Evolutionary conservation across 2,329 filamentous ascomycete species (phyloP), one percentile per base, ranked within the genome.

Genomic region (Aspergillus thermomutatus): DNA sequence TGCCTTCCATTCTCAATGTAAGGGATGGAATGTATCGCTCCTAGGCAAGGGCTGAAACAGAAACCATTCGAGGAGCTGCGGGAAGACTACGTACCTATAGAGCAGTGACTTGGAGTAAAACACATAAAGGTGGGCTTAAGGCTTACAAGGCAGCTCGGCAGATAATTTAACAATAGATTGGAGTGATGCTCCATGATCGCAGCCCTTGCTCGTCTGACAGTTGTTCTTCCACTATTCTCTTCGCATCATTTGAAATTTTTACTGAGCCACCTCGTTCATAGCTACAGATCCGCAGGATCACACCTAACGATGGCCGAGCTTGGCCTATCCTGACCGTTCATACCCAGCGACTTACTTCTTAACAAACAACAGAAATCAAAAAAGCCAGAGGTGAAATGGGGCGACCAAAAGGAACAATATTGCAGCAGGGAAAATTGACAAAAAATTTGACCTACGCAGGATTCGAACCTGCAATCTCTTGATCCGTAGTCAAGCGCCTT

Each of bases 401-500:
- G 40, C 40, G 9, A 43, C 4, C 4, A 21, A 43, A 43, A 19
- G n/a, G 1, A 19, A 8, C 1, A 7, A n/a, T 31, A 31, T 31
- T n/a, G 34, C 4, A 14, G 14, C 11, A 41, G 6, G 37, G 37
- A 41, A 21, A n/a, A n/a, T 17, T 19, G n/a, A 46, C 21, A 11
- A 46, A 46, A 46, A 26, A 3, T 53, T 47, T 71, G 69, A 71
- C 69, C 69, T 63, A 71, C 69, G 69, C 68, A 71, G 69, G 69
- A 63, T 55, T 77, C 75, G 75, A 78, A 78, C 76, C 76, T 76
- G 72, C 74, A 79, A 77, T 77, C 75, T 78, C 74, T 77, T 77
- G 76, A 78, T 49, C 34, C 61, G 61, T 63, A 63, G 61, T 61
- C 61, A 63, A 61, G 57, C 61, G 61, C 61, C 59, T 63, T 63